Percentiles rank a stretch among this genome's conserved stretches.
These are phyloP conservation scores for Wickerhamomyces silvicola DNA, from an alignment of 805 yeast species.

Conservation along the genomic window DNA sequence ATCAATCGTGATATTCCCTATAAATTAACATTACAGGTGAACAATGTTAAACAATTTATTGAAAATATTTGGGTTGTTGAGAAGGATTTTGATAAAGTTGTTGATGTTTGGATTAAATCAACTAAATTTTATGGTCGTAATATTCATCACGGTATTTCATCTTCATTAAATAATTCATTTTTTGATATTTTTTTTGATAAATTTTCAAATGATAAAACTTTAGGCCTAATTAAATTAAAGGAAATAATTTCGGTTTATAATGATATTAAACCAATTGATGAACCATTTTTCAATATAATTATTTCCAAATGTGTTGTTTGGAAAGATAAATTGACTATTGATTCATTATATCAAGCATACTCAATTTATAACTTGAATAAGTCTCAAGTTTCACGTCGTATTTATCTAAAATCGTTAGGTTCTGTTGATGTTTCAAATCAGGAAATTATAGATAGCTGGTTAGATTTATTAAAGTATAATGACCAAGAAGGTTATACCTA, in stretches of 20 bases:
- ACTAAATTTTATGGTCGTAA: conserved; percentile 51
- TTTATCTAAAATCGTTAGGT: conserved; percentile 67
- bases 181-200: conserved; percentile 60
- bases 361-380: conserved; percentile 48
- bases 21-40: conserved; percentile 62
- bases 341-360: conserved; percentile 57
- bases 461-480: conserved; percentile 42
- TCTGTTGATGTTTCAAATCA: conserved; percentile 46
- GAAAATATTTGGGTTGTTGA: conserved; percentile 53
- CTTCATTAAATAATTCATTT: conserved; percentile 64
- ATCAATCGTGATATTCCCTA: conserved; percentile 67
- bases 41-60: conserved; percentile 60
- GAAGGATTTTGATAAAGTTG: conserved; percentile 50
- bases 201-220: conserved; percentile 40
- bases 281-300: conserved; percentile 75
- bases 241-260: conserved; percentile 51
- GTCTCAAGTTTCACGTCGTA: conserved; percentile 67
- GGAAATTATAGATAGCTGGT: conserved; percentile 55
- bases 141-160: conserved; percentile 61
- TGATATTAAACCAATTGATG: conserved; percentile 56
- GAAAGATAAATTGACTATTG: conserved; percentile 60
- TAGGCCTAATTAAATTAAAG: conserved; percentile 53
- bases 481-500: conserved; percentile 47
- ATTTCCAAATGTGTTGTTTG: conserved; percentile 61
- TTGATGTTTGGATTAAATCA: conserved; percentile 57